Evolutionary conservation across 2,329 filamentous ascomycete species (phyloP).

Genomic region (Aureobasidium sp.): DNA sequence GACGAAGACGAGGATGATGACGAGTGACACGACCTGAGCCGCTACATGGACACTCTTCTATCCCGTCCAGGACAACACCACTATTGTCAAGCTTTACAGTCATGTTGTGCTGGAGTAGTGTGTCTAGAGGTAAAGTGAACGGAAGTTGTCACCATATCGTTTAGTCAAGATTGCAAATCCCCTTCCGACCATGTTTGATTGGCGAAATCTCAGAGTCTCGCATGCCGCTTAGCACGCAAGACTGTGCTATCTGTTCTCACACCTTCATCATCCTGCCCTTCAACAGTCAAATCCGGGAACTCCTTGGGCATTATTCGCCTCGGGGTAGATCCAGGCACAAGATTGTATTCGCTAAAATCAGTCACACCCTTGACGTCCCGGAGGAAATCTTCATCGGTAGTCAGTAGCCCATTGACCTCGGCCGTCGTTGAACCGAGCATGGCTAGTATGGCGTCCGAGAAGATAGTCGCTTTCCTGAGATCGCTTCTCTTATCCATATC

Average conservation of each 20-base stretch:
- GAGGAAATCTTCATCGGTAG: constrained; percentile 75
- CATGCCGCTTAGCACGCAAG: constrained; percentile 15
- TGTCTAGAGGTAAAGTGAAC: neutral
- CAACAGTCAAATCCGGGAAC: constrained; percentile 62
- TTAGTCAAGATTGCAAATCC: neutral
- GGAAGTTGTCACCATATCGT: too few species aligned
- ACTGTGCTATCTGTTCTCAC: constrained; percentile 56
- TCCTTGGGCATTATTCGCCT: constrained; percentile 67
- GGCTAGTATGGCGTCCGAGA: constrained; percentile 68
- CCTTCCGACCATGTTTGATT: too few species aligned
- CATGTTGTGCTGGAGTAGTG: too few species aligned
- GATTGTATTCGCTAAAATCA: constrained; percentile 64
- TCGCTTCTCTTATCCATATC: constrained; percentile 19
- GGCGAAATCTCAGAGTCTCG: neutral
- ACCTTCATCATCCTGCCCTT: constrained; percentile 74
- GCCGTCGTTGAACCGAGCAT: constrained; percentile 54
- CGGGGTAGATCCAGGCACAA: constrained; percentile 56
- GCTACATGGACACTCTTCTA: too few species aligned
- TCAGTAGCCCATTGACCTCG: constrained; percentile 60
- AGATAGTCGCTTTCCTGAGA: constrained; percentile 47
- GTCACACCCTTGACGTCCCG: constrained; percentile 52
- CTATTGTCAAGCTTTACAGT: too few species aligned
- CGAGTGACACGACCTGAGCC: neutral
- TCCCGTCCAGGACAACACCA: neutral
- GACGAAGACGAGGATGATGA: neutral